Evolutionary conservation across 495 filamentous ascomycete species (phyloP).

Genomic region (Choiromyces venosus): DNA sequence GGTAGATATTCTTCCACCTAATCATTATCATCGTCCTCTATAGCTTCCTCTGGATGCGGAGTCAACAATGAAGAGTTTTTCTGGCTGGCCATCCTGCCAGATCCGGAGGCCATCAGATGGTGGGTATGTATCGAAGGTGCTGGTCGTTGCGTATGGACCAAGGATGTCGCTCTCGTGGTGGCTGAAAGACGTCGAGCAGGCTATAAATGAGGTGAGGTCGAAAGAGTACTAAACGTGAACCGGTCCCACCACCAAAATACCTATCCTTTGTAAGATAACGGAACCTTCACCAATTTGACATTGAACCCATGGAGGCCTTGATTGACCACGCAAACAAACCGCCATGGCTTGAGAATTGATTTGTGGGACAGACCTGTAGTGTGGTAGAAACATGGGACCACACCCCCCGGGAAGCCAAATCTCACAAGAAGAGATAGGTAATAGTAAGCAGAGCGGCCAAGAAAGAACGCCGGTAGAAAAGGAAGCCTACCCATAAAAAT

Average conservation of each 20-base stretch:
- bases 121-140: slow-evolving; percentile 36
- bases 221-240: slow-evolving; percentile 33
- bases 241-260: slow-evolving; percentile 39
- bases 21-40: slow-evolving; percentile 47
- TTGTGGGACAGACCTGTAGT: slow-evolving; percentile 92
- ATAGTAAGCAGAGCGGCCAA: slow-evolving; percentile 94
- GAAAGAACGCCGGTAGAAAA: slow-evolving; percentile 76
- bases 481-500: slow-evolving; percentile 69
- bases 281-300: slow-evolving; percentile 85
- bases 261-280: slow-evolving; percentile 68
- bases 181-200: slow-evolving; percentile 3
- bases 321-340: slow-evolving; percentile 84
- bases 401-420: slow-evolving; percentile 77
- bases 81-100: slow-evolving; percentile 9
- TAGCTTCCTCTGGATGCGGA: slow-evolving; percentile 33
- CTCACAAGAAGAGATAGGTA: slow-evolving; percentile 82
- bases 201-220: neutral
- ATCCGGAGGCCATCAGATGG: slow-evolving; percentile 11
- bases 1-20: slow-evolving; percentile 77
- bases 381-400: slow-evolving; percentile 77
- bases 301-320: slow-evolving; percentile 86
- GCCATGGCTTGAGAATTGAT: slow-evolving; percentile 85
- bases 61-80: slow-evolving; percentile 18
- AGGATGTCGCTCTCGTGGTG: slow-evolving; percentile 23
- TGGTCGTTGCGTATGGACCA: slow-evolving; percentile 11